Evolutionary conservation across 805 yeast species (phyloP).

Genomic region (Pichia manshurica): DNA sequence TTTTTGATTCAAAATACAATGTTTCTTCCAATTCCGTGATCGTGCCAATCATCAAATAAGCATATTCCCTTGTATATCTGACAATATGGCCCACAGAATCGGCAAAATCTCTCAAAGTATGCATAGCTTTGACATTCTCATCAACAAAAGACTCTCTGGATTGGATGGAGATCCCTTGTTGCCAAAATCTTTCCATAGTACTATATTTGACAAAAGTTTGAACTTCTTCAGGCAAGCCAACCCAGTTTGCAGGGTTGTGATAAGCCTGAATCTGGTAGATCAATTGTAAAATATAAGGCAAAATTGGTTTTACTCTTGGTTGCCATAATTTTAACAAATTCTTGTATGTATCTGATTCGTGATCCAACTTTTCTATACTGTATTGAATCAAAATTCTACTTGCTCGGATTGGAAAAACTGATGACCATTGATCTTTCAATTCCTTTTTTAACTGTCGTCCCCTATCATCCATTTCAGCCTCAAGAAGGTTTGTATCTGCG

Average conservation of each 20-base stretch:
- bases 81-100: constrained; percentile 96
- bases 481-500: constrained; percentile 66
- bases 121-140: constrained; percentile 90
- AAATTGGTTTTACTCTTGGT: constrained; percentile 85
- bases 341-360: constrained; percentile 67
- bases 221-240: constrained; percentile 77
- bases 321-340: constrained; percentile 76
- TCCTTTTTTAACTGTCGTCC: constrained; percentile 73
- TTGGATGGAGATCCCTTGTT: constrained; percentile 92
- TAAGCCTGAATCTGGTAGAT: constrained; percentile 89
- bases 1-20: constrained; percentile 76
- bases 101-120: constrained; percentile 92
- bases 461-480: constrained; percentile 82
- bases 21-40: constrained; percentile 87
- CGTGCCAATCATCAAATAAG: constrained; percentile 83
- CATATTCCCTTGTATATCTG: constrained; percentile 93
- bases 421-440: constrained; percentile 86
- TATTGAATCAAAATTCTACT: constrained; percentile 93
- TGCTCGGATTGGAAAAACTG: constrained; percentile 91
- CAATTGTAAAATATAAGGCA: constrained; percentile 85
- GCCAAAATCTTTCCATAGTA: constrained; percentile 95
- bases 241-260: constrained; percentile 92
- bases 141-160: constrained; percentile 90
- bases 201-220: constrained; percentile 87
- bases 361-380: constrained; percentile 85